Evolutionary conservation across 2,329 filamentous ascomycete genomes (phyloP), one percentile per base, ranked within the genome.

Genomic region (Neobulgaria alba): DNA sequence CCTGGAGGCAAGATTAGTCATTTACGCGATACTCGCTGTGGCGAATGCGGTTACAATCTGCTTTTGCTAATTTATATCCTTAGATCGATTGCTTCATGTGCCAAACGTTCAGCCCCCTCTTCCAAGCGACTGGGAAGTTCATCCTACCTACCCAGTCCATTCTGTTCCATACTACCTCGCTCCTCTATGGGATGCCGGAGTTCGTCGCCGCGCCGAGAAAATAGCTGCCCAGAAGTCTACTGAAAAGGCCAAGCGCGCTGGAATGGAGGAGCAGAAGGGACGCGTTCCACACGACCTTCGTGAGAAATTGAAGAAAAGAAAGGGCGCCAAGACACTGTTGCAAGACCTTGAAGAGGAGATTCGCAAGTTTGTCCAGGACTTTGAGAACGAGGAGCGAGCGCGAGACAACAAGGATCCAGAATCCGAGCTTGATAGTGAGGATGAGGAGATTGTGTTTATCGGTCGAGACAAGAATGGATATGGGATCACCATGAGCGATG

Each of bases 371-470:
- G 73, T 95, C 7, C 61, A 66, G 52, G 67, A 70, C 56, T 82
- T 75, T 68, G 73, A 77, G 46, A 60, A 67, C 33, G 64, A 65
- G 21, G 62, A 65, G 17, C 61, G 70, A 47, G 61, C 69, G 10
- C 61, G 57, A 26, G 63, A 64, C 2, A 34, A 18, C n/a, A 39
- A 37, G 12, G 63, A 26, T 10, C 39, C 7, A 39, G 38, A 30
- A 20, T 14, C 64, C 65, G 64, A 68, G 35, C 63, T 67, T 41
- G 72, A 75, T 49, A 63, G 62, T 20, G 72, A 77, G 20, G 87
- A 93, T 47, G 88, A 95, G 47, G 87, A 95, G 64, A 87, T 95
- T 50, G 88, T 95, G 9, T 95, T 95, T 60, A 79, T 93, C 4
- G 89, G 79, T 42, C 20, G 43, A 5, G 47, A 47, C 33, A 29